Percentiles rank a stretch among this genome's conserved stretches.
These are phyloP conservation scores for Simmondsia chinensis DNA, from an alignment of 148 eudicot genomes.

Conservation along the genomic window DNA sequence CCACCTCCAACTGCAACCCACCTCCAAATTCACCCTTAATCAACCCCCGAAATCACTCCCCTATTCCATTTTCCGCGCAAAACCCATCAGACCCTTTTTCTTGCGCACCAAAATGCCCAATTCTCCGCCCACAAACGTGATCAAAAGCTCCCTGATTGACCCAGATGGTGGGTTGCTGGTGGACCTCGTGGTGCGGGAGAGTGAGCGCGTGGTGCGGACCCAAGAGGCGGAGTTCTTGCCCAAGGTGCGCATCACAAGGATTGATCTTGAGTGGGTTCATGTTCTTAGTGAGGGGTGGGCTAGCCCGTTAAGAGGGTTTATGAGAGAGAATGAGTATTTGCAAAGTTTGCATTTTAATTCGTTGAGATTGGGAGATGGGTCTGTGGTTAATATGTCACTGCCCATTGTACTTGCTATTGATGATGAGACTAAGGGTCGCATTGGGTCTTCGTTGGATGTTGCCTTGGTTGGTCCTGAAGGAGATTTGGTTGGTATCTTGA, in stretches of 20 bases:
- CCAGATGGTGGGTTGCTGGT: conserved; percentile 83
- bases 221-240: conserved; percentile 51
- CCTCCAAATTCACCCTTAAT: conserved; percentile 3
- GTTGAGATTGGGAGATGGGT: conserved; percentile 55
- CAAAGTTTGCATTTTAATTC: conserved; percentile 89
- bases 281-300: conserved; percentile 96
- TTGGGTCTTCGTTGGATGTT: conserved; percentile 49
- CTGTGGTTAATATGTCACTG: conserved; percentile 78
- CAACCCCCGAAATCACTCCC: conserved; percentile 17
- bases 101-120: conserved; percentile 1
- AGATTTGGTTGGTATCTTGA: conserved; percentile 55
- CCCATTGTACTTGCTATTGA: conserved; percentile 87
- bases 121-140: conserved; percentile 2
- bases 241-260: conserved; percentile 34
- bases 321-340: conserved; percentile 85
- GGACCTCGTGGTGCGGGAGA: conserved; percentile 52
- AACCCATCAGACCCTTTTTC: conserved; percentile 22
- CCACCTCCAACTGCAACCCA: conserved; percentile 9
- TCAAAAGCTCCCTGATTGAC: conserved; percentile 63
- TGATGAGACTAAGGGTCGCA: conserved; percentile 42
- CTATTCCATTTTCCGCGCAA: conserved; percentile 10
- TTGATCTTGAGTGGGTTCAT: conserved; percentile 92
- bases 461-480: conserved; percentile 52
- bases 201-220: conserved; percentile 23
- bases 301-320: conserved; percentile 75